phyloP scores from a whole-genome alignment of 768 basidiomycete genomes.

The Gymnopilus junonius region DNA sequence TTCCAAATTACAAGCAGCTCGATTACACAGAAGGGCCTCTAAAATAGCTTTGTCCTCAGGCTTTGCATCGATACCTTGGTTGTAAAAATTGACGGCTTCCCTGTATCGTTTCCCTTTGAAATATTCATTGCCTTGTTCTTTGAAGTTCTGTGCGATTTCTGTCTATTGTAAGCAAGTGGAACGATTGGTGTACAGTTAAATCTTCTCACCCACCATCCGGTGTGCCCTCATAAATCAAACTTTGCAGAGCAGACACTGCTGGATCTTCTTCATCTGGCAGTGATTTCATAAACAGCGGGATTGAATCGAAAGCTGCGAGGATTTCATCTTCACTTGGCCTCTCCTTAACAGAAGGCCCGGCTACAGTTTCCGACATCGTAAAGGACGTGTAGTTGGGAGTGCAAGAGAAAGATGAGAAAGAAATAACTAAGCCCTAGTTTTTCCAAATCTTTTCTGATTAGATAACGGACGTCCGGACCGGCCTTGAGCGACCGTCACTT shows the following conservation, averaged over 20 bases:
- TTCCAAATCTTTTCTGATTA: conserved; percentile 13
- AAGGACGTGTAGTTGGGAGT: not conserved
- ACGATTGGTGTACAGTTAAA: not conserved
- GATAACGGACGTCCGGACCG: conserved; percentile 16
- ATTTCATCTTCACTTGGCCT: conserved; percentile 38
- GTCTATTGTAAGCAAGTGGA: not conserved
- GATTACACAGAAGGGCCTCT: conserved; percentile 82
- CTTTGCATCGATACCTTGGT: conserved; percentile 85
- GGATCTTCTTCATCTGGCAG: conserved; percentile 75
- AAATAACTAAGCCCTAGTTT: not conserved
- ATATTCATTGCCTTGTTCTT: conserved; percentile 95
- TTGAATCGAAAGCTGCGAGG: conserved; percentile 57
- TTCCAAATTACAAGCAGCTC: conserved; percentile 93
- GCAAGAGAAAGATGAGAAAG: not conserved
- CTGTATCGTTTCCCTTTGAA: conserved; percentile 85
- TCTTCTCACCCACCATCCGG: conserved; percentile 79
- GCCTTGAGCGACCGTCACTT: too few relatives aligned
- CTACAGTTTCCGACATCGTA: conserved; percentile 24
- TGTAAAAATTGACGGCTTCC: conserved; percentile 90
- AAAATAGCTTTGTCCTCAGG: conserved; percentile 62
- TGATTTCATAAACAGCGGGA: conserved; percentile 95
- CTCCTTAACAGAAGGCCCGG: conserved; percentile 40
- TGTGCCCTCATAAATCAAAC: conserved; percentile 86
- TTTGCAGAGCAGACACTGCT: conserved; percentile 82
- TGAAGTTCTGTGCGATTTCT: conserved; percentile 94